A percentile compares a stretch with the other conserved stretches of the same genome.
These are phyloP conservation scores for Silene vulgaris DNA, from an alignment of 179 eudicot species.

Conservation along the genomic window DNA sequence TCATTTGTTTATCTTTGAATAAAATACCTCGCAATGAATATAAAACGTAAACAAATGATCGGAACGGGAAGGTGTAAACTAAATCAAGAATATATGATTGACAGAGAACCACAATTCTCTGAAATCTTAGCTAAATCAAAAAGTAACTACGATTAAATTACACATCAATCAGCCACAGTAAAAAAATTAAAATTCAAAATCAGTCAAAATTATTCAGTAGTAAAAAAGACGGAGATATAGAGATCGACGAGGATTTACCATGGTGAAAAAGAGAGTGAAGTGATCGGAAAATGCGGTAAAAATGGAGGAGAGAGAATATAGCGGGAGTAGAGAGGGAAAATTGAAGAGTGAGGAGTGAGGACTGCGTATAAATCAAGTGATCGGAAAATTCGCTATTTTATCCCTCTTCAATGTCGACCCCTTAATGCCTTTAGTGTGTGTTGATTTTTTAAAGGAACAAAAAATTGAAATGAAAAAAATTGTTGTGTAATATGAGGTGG, in stretches of 20 bases:
- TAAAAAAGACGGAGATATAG: background rate
- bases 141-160: background rate
- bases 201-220: background rate
- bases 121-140: background rate
- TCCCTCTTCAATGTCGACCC: no score
- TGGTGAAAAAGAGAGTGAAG: background rate
- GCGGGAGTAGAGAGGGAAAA: background rate
- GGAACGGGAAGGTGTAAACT: background rate
- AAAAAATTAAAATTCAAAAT: background rate
- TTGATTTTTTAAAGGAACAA: no score
- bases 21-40: no score
- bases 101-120: background rate
- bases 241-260: slow-evolving; percentile 6
- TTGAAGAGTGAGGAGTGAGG: background rate
- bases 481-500: no score
- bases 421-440: no score
- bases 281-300: background rate
- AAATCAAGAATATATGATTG: background rate
- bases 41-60: no score
- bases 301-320: slow-evolving; percentile 12
- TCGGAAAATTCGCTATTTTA: no score
- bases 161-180: background rate
- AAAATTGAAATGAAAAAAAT: no score
- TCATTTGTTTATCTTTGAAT: no score
- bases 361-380: slow-evolving; percentile 1